These are phyloP conservation scores for Globisporangium spinosum DNA, from an alignment of 352 stramenopile genomes.

Conservation along the genomic window DNA sequence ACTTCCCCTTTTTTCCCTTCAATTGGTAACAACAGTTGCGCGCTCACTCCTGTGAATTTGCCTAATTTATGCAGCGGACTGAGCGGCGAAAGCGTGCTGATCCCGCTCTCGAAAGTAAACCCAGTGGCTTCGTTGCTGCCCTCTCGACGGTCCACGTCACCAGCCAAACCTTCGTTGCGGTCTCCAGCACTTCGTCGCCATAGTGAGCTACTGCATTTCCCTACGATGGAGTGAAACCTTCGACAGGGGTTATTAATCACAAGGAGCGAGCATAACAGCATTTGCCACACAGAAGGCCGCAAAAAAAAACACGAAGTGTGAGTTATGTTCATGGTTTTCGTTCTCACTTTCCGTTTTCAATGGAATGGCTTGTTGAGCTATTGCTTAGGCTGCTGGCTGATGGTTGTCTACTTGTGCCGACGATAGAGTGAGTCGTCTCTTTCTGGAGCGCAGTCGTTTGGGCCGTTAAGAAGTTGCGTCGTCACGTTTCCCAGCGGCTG, in stretches of 20 bases:
- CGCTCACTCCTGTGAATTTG: background rate
- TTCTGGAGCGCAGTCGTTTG: constrained; percentile 1
- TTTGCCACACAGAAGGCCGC: background rate
- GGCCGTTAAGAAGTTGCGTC: constrained; percentile 14
- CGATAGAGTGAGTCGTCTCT: constrained; percentile 1
- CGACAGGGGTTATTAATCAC: background rate
- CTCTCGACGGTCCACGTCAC: background rate
- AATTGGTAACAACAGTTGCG: background rate
- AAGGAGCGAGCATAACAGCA: background rate
- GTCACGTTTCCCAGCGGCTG: constrained; percentile 49
- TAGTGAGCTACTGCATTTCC: constrained; percentile 45
- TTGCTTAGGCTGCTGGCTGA: no score
- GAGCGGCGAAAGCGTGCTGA: constrained; percentile 36
- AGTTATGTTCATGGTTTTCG: constrained; percentile 8
- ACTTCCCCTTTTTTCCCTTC: background rate
- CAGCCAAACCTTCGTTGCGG: constrained; percentile 4
- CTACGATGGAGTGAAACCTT: constrained; percentile 1
- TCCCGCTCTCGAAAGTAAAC: constrained; percentile 25
- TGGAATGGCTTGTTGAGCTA: background rate
- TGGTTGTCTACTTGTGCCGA: constrained; percentile 9
- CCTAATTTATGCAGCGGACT: constrained; percentile 6
- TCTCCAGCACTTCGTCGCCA: constrained; percentile 17
- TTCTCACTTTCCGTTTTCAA: background rate
- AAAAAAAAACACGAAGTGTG: background rate
- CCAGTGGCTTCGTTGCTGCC: constrained; percentile 9